These are phyloP conservation scores for Ceratocystis papillata DNA, from an alignment of 2,329 filamentous ascomycete genomes.

Conservation along the genomic window DNA sequence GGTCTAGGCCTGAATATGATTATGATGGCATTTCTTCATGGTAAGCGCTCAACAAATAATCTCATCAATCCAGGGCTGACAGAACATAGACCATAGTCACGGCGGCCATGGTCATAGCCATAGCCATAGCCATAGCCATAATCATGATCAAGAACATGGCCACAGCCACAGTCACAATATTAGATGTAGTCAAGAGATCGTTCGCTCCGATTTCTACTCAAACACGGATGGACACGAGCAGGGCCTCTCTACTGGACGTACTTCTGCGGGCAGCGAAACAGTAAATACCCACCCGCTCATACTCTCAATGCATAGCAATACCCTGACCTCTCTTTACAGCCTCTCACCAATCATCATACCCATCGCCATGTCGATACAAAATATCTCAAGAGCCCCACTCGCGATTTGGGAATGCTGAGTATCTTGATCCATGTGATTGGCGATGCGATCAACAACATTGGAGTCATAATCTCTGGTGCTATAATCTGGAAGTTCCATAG, in stretches of 20 bases:
- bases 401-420: constrained; percentile 60
- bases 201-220: background rate
- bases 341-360: constrained; percentile 34
- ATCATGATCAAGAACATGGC: constrained; percentile 27
- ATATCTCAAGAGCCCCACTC: constrained; percentile 32
- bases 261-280: background rate
- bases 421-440: constrained; percentile 60
- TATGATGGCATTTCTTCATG: constrained; percentile 54
- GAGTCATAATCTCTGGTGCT: constrained; percentile 58
- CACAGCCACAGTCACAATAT: constrained; percentile 26
- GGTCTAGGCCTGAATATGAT: constrained; percentile 59
- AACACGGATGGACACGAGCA: constrained; percentile 11
- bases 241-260: background rate
- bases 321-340: constrained; percentile 2
- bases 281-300: constrained; percentile 18
- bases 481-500: constrained; percentile 56
- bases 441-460: constrained; percentile 65
- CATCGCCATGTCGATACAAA: constrained; percentile 38
- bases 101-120: constrained; percentile 29
- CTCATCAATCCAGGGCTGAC: constrained; percentile 11
- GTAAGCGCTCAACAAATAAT: constrained; percentile 32
- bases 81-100: constrained; percentile 28
- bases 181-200: background rate
- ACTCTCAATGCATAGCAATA: constrained; percentile 23
- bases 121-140: constrained; percentile 28